These are phyloP conservation scores for Diutina catenulata DNA, from an alignment of 1,139 yeast genomes.

Conservation along the genomic window DNA sequence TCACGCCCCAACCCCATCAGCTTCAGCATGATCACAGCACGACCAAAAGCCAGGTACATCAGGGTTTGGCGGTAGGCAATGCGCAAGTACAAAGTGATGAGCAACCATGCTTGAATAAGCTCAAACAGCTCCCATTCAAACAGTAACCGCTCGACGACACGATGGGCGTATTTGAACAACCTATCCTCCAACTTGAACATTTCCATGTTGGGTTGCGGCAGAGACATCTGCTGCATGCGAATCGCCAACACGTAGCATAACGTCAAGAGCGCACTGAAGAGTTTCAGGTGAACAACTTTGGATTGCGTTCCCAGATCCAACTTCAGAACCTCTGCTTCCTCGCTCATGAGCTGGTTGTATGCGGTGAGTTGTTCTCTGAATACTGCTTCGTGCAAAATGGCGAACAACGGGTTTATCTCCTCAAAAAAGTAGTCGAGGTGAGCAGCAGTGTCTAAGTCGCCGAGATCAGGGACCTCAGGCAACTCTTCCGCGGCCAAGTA, in stretches of 20 bases:
- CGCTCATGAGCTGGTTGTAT: constrained; percentile 15
- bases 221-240: constrained; percentile 39
- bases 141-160: constrained; percentile 34
- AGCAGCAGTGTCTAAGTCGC: constrained; percentile 8
- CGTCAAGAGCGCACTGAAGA: constrained; percentile 42
- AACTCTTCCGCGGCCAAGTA: constrained; percentile 31
- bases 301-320: constrained; percentile 4
- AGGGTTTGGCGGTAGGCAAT: constrained; percentile 48
- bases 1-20: constrained; percentile 42
- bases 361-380: constrained; percentile 40
- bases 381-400: constrained; percentile 42
- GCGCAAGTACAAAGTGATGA: constrained; percentile 42
- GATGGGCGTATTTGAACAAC: constrained; percentile 39
- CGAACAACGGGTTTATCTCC: constrained; percentile 43
- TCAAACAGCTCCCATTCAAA: constrained; percentile 65
- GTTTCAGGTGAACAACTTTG: constrained; percentile 21
- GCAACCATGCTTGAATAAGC: constrained; percentile 51
- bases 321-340: neutral
- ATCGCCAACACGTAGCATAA: constrained; percentile 40
- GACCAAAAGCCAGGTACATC: constrained; percentile 39
- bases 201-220: constrained; percentile 22
- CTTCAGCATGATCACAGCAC: constrained; percentile 41
- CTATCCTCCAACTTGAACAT: constrained; percentile 33
- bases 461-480: constrained; percentile 23
- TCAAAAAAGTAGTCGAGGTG: constrained; percentile 31